Evolutionary conservation across 768 basidiomycete species (phyloP).

Genomic region (Russula sp.): DNA sequence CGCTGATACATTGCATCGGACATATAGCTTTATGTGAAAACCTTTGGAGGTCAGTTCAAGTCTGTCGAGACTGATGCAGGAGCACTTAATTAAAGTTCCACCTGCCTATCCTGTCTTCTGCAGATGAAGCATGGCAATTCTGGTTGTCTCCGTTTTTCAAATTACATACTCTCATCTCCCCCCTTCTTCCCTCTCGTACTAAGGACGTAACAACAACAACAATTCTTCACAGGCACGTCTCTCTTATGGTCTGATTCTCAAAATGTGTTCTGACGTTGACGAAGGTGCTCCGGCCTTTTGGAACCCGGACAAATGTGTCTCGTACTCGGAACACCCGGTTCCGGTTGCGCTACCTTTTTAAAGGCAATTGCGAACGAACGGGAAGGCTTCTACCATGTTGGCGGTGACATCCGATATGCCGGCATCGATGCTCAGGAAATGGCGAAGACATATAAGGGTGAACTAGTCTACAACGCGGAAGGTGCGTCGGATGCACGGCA

Average conservation of each 20-base stretch:
- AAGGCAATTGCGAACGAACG: conserved; percentile 78
- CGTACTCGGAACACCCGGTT: conserved; percentile 36
- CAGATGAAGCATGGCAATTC: conserved; percentile 25
- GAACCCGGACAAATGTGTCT: conserved; percentile 25
- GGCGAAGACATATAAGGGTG: conserved; percentile 72
- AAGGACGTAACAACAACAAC: conserved; percentile 11
- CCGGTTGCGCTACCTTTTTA: conserved; percentile 84
- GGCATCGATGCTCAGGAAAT: conserved; percentile 76
- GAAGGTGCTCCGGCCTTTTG: conserved; percentile 55
- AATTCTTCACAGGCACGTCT: conserved; percentile 20
- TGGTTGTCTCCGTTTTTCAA: conserved; percentile 19
- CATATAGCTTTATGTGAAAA: conserved; percentile 51
- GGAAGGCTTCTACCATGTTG: conserved; percentile 53
- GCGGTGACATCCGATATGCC: conserved; percentile 74
- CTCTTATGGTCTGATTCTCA: too few species aligned
- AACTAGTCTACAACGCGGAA: conserved; percentile 76
- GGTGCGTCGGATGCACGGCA: conserved; percentile 33
- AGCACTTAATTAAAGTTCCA: background rate
- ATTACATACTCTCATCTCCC: background rate
- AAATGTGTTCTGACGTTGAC: conserved; percentile 48
- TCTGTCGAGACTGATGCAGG: background rate
- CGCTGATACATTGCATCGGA: background rate
- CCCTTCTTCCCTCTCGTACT: background rate
- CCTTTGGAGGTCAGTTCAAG: conserved; percentile 48
- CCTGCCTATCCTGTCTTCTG: background rate